Base-by-base conservation (phyloP, 768 basidiomycete species). In the Mycena pura region DNA sequence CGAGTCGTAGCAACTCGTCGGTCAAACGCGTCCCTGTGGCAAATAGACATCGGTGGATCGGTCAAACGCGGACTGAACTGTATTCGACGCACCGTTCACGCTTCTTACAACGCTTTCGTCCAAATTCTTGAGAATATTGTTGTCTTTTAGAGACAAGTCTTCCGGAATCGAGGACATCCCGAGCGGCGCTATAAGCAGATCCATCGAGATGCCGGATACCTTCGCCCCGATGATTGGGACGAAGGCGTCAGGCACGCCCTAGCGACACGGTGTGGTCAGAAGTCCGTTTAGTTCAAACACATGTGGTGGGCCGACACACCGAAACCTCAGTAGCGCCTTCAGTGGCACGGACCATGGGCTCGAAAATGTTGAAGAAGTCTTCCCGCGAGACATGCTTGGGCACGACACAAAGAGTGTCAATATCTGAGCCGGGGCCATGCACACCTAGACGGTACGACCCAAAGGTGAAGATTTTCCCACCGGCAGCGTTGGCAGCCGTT, bases 391-490 rank as follows among this genome's bases (percentile, higher is more conserved):
- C 91, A 75, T 98, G 95, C 74, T 95, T 93, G 4, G 97, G 97
- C 32, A 96, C 96, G 24, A 98, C 96, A 71, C 94, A 92, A 21
- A 98, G 77, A 13, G 95, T 97, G 80, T 99, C 97, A 73, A 99
- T 98, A 85, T 99, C 97, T 45, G 90, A 82, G 2, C 93, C 92
- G 38, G 96, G 97, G 13, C 93, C 92, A 75, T 99, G 97, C 17
- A 99, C 97, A 59, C 97, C 97, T 38, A 99, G 80, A 68, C 97
- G 91, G 82, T 98, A 99, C 46, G 95, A 97, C 34, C 97, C 97
- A 74, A 96, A 99, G 3, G 97, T 99, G 74, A 95, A 99, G 73
- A 99, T 99, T 81, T 99, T 96, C 63, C 96, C 97, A 51, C 97
- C 97, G 6, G 97, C 94, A 45, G 92, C 89, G 54, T 78, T 85